phyloP scores from a whole-genome alignment of 768 basidiomycete species.

The Gelatoporia subvermispora region DNA sequence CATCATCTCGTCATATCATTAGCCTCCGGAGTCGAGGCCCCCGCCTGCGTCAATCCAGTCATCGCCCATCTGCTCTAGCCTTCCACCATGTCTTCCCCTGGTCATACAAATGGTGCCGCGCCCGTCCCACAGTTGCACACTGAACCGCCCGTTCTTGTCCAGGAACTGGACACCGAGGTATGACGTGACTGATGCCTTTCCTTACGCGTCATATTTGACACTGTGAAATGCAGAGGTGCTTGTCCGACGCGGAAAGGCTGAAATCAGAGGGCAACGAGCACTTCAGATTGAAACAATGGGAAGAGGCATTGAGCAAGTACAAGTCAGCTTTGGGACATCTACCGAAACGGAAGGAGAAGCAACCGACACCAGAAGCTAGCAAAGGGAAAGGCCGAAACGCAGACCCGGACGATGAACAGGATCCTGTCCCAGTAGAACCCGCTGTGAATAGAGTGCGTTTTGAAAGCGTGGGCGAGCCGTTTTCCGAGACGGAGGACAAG shows the following conservation, averaged over 20 bases:
- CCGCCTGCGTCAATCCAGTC: too few relatives aligned
- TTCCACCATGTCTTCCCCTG: too few relatives aligned
- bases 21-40: too few relatives aligned
- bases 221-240: conserved; percentile 30
- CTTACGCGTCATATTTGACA: not conserved
- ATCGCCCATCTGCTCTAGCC: too few relatives aligned
- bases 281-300: conserved; percentile 64
- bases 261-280: conserved; percentile 74
- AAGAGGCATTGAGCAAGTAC: conserved; percentile 68
- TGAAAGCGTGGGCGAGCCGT: conserved; percentile 13
- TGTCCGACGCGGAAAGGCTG: conserved; percentile 51
- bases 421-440: not conserved
- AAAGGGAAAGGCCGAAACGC: conserved; percentile 15
- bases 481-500: conserved; percentile 37
- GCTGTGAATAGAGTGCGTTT: not conserved
- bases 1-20: too few relatives aligned
- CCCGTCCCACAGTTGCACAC: too few relatives aligned
- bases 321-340: conserved; percentile 60
- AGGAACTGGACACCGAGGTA: too few relatives aligned
- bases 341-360: conserved; percentile 38
- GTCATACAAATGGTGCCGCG: too few relatives aligned
- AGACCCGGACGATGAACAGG: conserved; percentile 17
- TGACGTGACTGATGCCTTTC: too few relatives aligned
- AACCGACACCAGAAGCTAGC: conserved; percentile 12
- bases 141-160: too few relatives aligned